Conservation (phyloP, 169 alveolate genomes). For the Babesia microti region DNA sequence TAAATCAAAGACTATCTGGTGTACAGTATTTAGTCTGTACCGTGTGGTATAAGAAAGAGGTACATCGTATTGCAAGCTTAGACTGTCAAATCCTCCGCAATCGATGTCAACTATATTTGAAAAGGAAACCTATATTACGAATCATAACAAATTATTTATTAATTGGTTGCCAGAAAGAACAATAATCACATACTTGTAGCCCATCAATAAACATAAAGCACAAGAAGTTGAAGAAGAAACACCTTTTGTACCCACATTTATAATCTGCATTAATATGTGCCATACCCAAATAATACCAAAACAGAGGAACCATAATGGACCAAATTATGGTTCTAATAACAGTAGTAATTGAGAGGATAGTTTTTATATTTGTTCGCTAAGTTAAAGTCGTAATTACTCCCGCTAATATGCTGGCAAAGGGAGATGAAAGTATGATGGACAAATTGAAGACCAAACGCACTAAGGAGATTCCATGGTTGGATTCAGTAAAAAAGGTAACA, state of each 20-base stretch:
- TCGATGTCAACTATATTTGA: slow-evolving; percentile 48
- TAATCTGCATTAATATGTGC: slow-evolving; percentile 1
- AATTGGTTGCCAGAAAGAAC: too few relatives aligned
- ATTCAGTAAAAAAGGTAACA: slow-evolving; percentile 6
- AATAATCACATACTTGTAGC: slow-evolving; percentile 19
- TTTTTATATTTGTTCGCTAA: slow-evolving; percentile 18
- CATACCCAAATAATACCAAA: slow-evolving; percentile 14
- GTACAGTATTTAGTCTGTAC: slow-evolving; percentile 9
- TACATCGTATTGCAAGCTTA: slow-evolving; percentile 27
- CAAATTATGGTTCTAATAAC: slow-evolving; percentile 14
- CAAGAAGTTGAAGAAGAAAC: slow-evolving; percentile 3
- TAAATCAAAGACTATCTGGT: slow-evolving; percentile 33
- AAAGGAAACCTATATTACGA: slow-evolving; percentile 20
- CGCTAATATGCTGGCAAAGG: slow-evolving; percentile 49
- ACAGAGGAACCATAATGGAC: slow-evolving; percentile 17
- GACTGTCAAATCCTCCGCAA: slow-evolving; percentile 50
- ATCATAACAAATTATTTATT: too few relatives aligned
- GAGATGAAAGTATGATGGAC: slow-evolving; percentile 41
- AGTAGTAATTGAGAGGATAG: slow-evolving; percentile 13
- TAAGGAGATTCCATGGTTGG: slow-evolving; percentile 19
- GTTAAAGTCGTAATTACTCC: slow-evolving; percentile 16
- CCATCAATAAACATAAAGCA: slow-evolving; percentile 26
- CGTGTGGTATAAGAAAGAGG: slow-evolving; percentile 20
- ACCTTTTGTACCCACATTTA: not conserved
- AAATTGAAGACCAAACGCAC: slow-evolving; percentile 40